phyloP scores from a whole-genome alignment of 208 protist genomes.

The Trypanosoma rangeli region DNA sequence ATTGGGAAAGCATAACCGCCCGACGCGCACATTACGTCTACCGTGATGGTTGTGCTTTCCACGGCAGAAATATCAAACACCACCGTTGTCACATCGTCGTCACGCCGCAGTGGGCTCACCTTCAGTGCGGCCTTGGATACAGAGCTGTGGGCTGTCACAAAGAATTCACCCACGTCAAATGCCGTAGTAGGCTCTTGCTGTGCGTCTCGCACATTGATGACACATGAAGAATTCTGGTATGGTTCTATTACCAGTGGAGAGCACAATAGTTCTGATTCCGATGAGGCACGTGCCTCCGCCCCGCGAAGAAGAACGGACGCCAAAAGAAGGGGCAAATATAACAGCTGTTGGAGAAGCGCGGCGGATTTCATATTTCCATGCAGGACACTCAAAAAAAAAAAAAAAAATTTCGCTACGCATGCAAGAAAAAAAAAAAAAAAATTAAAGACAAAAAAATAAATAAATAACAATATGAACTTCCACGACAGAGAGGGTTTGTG shows the following conservation, averaged over 20 bases:
- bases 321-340: slow-evolving; percentile 8
- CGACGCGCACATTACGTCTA: slow-evolving; percentile 30
- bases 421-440: too few species aligned
- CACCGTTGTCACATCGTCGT: slow-evolving; percentile 37
- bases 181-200: slow-evolving; percentile 38
- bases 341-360: neutral
- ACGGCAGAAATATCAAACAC: slow-evolving; percentile 38
- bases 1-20: slow-evolving; percentile 18
- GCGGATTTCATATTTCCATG: slow-evolving; percentile 1
- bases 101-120: slow-evolving; percentile 25
- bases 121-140: slow-evolving; percentile 26
- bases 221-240: slow-evolving; percentile 28
- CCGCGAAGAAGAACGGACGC: neutral
- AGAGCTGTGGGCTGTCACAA: slow-evolving; percentile 26
- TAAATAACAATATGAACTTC: too few species aligned
- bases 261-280: slow-evolving; percentile 39
- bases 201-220: slow-evolving; percentile 38
- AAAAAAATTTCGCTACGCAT: too few species aligned
- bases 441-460: too few species aligned
- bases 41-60: slow-evolving; percentile 29
- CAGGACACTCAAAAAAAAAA: too few species aligned
- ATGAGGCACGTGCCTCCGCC: slow-evolving; percentile 21
- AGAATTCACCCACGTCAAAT: slow-evolving; percentile 37
- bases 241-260: slow-evolving; percentile 32
- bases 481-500: too few species aligned